Percentiles rank a stretch among this genome's conserved stretches.
phyloP scores from a whole-genome alignment of 2,329 filamentous ascomycete genomes.

The Elsinoe batatas region DNA sequence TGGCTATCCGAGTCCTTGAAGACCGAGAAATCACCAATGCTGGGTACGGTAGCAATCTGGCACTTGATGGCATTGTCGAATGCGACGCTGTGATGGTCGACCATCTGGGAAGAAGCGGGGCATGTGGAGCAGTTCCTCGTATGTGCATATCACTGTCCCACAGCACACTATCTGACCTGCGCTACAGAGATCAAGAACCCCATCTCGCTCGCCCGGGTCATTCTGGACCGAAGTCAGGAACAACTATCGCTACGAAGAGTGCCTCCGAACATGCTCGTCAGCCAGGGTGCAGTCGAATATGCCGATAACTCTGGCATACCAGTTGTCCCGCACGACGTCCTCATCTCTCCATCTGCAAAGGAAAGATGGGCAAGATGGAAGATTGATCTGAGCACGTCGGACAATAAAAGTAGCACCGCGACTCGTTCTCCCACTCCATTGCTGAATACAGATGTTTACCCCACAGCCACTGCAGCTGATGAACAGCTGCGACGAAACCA shows the following conservation, averaged over 20 bases:
- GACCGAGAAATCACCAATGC: slow-evolving; percentile 95
- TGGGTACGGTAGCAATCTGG: slow-evolving; percentile 89
- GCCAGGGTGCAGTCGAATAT: slow-evolving; percentile 77
- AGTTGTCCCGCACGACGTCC: slow-evolving; percentile 60
- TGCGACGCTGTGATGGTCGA: slow-evolving; percentile 93
- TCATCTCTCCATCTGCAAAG: slow-evolving; percentile 70
- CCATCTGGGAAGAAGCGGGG: slow-evolving; percentile 81
- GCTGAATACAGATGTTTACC: background rate
- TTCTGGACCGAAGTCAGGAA: slow-evolving; percentile 67
- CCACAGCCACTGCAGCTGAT: slow-evolving; percentile 13
- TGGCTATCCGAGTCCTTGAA: slow-evolving; percentile 77
- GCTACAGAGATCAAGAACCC: slow-evolving; percentile 78
- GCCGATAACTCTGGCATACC: slow-evolving; percentile 68
- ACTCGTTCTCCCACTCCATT: slow-evolving; percentile 17
- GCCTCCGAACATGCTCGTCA: slow-evolving; percentile 83
- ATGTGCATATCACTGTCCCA: slow-evolving; percentile 31
- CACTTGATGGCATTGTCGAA: slow-evolving; percentile 82
- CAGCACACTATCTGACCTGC: slow-evolving; percentile 15
- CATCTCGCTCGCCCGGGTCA: slow-evolving; percentile 71
- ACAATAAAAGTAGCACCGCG: slow-evolving; percentile 35
- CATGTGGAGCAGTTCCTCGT: slow-evolving; percentile 86
- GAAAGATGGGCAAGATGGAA: slow-evolving; percentile 74
- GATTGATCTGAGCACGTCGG: slow-evolving; percentile 55
- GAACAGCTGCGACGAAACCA: slow-evolving; percentile 30
- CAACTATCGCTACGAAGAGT: slow-evolving; percentile 78